Base-by-base conservation (phyloP, 306 rosid genomes). In the Corylus heterophylla region DNA sequence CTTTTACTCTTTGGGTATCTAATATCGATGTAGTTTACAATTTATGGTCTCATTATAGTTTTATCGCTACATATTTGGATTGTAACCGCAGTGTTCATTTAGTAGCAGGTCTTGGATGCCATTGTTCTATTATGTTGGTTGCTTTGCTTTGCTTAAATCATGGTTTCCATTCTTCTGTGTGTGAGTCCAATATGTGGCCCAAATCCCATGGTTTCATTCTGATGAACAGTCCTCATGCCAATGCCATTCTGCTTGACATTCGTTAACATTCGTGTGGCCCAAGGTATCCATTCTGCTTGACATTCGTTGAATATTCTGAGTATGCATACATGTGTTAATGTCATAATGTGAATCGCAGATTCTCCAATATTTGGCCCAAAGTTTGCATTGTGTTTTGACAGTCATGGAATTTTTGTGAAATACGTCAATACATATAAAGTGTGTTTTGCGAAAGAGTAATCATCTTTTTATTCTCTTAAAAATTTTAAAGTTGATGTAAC, bases 11-110 rank as follows among this genome's bases (percentile, higher is more conserved):
- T 78, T 47, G 79, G 76, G 73, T 73, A 67, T 35, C 51, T 37
- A 2, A 50, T 69, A 56, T 69, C 77, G 52, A 74, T 80, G 63
- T 44, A 74, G 71, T 74, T 59, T 67, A 76, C 45, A 42, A 42
- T 42, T 72, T 80, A 66, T 58, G 73, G 49, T 69, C 80, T 54
- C 13, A 67, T 47, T 44, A 17, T 48, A 14, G 4, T n/a, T 44
- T 3, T 20, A n/a, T 18, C 31, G 1, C 44, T 14, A 6, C 39
- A 63, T 31, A 63, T 29, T 29, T 29, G 69, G 17, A 63, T 63
- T 31, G 7, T 31, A 31, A 63, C 14, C 12, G 2, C 13, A 16
- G 0, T 3, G 18, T 63, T 63, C 47, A 1, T 63, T 29, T 31
- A 13, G 29, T 63, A 29, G 5, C 29, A 13, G 44, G 2, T 31